Base-by-base conservation (phyloP, 2,329 filamentous ascomycete species). In the Diplodia seriata region DNA sequence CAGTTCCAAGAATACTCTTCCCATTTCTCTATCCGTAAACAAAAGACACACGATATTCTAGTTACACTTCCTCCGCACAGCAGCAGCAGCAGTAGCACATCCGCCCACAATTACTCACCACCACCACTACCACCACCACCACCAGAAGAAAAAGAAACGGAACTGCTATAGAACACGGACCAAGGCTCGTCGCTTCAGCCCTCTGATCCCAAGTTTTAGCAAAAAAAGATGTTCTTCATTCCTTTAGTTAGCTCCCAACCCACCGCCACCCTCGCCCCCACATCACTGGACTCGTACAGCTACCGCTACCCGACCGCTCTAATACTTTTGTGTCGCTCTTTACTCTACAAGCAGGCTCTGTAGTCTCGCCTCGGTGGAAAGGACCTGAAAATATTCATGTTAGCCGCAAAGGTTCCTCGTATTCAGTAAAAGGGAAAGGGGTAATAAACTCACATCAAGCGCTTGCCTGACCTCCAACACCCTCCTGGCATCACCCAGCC, bases 381-480 rank as follows among this genome's bases (percentile, higher is more conserved):
- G 96, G 68, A 96, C 89, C 91, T 94, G 18, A n/a, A 14, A 14
- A 8, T 15, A 12, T 68, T 20, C 18, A 63, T 38, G 70, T 75
- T 70, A 75, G 72, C 62, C 26, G 23, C 59, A 29, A 9, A 9
- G 15, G 23, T 26, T 49, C 31, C 3, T 54, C 38, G 43, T 50
- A 56, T 23, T 12, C 14, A 12, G 23, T 12, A 12, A 3, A 20
- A 23, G 8, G 31, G 18, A 18, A 56, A 7, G 7, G 14, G 33
- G 33, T 12, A 6, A 33, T 43, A 38, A 14, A 86, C 90, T 89
- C 81, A 97, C 95, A 81, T 99, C 95, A 75, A 99, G 85, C 75
- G 95, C 95, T 83, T 99, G 95, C 81, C 92, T 90, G 71, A 98
- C 95, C 83, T 99, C 95, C 75, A 99, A 84, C 71, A 97, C 92